Evolutionary conservation across 345 rosid species (phyloP).

Genomic region (Isatis tinctoria): DNA sequence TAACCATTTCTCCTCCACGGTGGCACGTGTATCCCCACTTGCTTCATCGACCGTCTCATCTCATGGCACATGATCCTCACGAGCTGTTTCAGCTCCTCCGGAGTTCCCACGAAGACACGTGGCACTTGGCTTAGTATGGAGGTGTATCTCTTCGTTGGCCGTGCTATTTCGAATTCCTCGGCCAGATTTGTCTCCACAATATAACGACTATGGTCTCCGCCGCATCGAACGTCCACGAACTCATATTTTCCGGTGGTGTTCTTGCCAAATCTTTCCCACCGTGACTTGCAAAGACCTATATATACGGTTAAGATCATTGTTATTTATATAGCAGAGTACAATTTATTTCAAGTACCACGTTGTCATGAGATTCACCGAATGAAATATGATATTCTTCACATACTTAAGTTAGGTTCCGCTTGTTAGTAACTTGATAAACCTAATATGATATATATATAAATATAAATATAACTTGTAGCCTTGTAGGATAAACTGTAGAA

Average conservation of each 20-base stretch:
- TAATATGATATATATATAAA: too few species aligned
- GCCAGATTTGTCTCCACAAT: conserved; percentile 56
- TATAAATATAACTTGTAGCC: too few species aligned
- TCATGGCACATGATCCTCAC: conserved; percentile 64
- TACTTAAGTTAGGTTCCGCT: background rate
- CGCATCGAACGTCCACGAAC: conserved; percentile 48
- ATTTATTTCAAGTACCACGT: background rate
- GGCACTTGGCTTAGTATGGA: conserved; percentile 47
- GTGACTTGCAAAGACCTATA: conserved; percentile 75
- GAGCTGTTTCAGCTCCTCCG: conserved; percentile 45
- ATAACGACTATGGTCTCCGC: conserved; percentile 37
- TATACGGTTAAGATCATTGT: background rate
- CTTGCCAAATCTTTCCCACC: conserved; percentile 58
- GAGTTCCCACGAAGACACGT: conserved; percentile 46
- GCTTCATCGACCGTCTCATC: conserved; percentile 51
- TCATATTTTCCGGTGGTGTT: conserved; percentile 57
- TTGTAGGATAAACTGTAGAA: background rate
- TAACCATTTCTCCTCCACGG: conserved; percentile 84
- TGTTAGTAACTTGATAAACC: background rate
- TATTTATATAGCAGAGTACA: background rate
- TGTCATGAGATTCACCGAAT: background rate
- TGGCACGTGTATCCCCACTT: conserved; percentile 45
- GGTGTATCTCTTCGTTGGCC: conserved; percentile 47
- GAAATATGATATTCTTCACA: background rate
- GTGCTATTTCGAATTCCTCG: conserved; percentile 60